Conservation (phyloP, 2,329 filamentous ascomycete species). For the Proliferodiscus dingleyae region DNA sequence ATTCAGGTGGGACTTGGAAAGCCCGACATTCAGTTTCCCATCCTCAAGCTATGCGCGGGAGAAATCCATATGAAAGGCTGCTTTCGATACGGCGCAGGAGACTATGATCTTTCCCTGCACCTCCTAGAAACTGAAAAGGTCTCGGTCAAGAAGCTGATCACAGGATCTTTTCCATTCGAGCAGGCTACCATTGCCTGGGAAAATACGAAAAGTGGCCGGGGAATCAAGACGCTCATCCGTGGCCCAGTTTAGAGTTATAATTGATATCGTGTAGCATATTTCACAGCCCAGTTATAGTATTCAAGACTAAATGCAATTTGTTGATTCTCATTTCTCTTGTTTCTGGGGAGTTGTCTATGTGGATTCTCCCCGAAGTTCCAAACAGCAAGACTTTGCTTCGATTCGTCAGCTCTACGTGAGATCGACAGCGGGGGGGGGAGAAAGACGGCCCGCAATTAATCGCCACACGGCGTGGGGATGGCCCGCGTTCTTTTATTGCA, state of each 20-base stretch:
- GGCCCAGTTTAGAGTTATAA: not conserved
- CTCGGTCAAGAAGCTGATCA: constrained; percentile 33
- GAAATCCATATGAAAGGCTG: constrained; percentile 45
- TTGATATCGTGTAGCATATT: too few species aligned
- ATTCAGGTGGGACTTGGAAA: constrained; percentile 41
- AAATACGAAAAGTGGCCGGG: constrained; percentile 13
- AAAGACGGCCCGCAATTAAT: too few species aligned
- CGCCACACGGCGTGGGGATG: too few species aligned
- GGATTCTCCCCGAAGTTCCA: too few species aligned
- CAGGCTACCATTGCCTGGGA: constrained; percentile 41
- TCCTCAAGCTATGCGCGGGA: constrained; percentile 44
- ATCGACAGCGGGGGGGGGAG: too few species aligned
- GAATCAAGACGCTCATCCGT: constrained; percentile 22
- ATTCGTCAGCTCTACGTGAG: too few species aligned
- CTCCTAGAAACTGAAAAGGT: constrained; percentile 33
- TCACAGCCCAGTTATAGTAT: too few species aligned
- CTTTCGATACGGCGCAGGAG: constrained; percentile 46
- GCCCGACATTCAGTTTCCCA: constrained; percentile 42
- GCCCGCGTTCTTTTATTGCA: too few species aligned
- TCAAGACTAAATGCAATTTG: too few species aligned
- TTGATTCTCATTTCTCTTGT: too few species aligned
- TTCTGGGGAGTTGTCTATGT: too few species aligned
- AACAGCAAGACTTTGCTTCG: too few species aligned
- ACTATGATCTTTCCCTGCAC: constrained; percentile 45
- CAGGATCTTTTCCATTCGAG: constrained; percentile 38